A percentile compares a stretch with the other conserved stretches of the same genome.
Conservation (phyloP, 2,329 filamentous ascomycete species). For the Cordyceps cateniannulata region DNA sequence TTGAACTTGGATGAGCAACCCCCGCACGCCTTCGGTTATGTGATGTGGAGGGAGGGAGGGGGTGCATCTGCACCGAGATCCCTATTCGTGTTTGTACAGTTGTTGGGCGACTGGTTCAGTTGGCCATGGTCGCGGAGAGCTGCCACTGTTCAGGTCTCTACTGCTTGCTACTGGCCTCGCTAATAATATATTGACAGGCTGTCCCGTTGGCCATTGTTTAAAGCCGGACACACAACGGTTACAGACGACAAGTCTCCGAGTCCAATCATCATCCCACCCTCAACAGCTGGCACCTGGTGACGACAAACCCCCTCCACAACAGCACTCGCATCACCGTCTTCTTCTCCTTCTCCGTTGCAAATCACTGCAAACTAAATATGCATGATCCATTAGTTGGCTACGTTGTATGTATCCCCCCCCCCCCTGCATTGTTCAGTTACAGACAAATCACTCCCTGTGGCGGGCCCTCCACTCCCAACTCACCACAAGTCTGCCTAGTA, state of each 20-base stretch:
- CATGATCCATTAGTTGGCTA: no score
- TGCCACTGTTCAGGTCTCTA: background rate
- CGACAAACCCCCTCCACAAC: no score
- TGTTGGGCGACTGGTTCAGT: background rate
- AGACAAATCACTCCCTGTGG: background rate
- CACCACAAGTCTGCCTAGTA: background rate
- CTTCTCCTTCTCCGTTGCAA: background rate
- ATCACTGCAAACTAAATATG: background rate
- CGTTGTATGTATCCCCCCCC: no score
- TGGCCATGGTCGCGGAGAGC: background rate
- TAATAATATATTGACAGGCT: no score
- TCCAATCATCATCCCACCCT: no score
- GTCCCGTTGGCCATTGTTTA: no score
- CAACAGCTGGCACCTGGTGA: no score
- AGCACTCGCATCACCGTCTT: background rate
- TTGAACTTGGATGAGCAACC: background rate
- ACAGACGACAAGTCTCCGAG: no score
- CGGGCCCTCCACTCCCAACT: background rate
- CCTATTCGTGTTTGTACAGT: no score
- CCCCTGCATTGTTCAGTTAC: background rate
- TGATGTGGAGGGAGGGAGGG: background rate
- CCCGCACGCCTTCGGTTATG: background rate
- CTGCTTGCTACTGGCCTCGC: no score
- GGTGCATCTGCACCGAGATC: background rate
- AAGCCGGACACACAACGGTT: no score